phyloP scores from a whole-genome alignment of 1,139 yeast species.

The Yamadazyma diddensiae region DNA sequence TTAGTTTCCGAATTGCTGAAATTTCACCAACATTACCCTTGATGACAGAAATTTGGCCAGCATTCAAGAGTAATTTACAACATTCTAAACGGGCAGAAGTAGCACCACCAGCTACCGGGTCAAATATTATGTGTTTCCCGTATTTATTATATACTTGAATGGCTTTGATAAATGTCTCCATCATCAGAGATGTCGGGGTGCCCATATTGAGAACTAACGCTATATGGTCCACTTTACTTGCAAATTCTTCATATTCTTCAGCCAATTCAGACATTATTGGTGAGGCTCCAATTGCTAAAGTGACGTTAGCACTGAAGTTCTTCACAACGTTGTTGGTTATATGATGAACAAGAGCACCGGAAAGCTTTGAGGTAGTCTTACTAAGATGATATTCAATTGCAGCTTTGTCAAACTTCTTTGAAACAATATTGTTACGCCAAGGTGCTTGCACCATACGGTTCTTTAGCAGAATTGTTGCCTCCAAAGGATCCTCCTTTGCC shows the following conservation, averaged over 20 bases:
- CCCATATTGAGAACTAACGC: slow-evolving; percentile 76
- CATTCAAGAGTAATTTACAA: slow-evolving; percentile 48
- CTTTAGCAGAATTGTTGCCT: slow-evolving; percentile 44
- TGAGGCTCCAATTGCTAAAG: slow-evolving; percentile 80
- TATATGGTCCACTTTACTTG: slow-evolving; percentile 47
- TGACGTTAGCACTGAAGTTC: slow-evolving; percentile 85
- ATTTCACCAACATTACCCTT: slow-evolving; percentile 92
- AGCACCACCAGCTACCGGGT: slow-evolving; percentile 94
- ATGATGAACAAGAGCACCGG: slow-evolving; percentile 72
- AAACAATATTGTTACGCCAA: slow-evolving; percentile 2
- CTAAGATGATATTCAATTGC: too few species aligned
- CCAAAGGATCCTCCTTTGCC: slow-evolving; percentile 59
- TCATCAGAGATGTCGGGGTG: slow-evolving; percentile 50
- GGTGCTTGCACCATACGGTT: slow-evolving; percentile 17
- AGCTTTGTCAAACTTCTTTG: neutral
- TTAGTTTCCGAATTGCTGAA: slow-evolving; percentile 36
- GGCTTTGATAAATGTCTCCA: slow-evolving; percentile 51
- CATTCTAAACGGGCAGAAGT: slow-evolving; percentile 54
- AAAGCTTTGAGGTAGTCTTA: slow-evolving; percentile 8
- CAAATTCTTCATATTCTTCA: slow-evolving; percentile 67
- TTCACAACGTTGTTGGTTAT: slow-evolving; percentile 90
- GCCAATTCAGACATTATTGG: slow-evolving; percentile 88
- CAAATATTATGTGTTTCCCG: slow-evolving; percentile 68
- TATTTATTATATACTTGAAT: slow-evolving; percentile 54
- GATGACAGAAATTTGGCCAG: slow-evolving; percentile 65